Percentiles rank a stretch among this genome's conserved stretches.
Evolutionary conservation across 2,329 filamentous ascomycete species (phyloP).

Genomic region (Fusarium papillatum): DNA sequence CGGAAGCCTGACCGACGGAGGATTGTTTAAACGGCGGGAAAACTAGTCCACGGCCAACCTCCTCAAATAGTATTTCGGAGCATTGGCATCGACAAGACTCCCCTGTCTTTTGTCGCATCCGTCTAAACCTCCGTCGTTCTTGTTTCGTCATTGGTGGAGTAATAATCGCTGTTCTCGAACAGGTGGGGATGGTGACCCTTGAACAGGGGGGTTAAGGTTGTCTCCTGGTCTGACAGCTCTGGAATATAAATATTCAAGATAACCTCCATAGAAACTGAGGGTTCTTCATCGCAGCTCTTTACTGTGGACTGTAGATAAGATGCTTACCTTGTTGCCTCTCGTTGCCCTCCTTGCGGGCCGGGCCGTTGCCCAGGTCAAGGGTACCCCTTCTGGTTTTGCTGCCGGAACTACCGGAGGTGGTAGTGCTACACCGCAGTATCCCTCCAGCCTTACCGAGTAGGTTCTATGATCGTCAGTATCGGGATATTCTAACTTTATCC

Average conservation of each 20-base stretch:
- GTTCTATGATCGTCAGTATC: slow-evolving; percentile 27
- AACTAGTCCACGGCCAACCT: not conserved
- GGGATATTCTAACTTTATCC: not conserved
- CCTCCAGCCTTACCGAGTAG: slow-evolving; percentile 65
- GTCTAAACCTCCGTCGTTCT: not conserved
- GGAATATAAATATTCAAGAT: not conserved
- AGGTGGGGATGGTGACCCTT: not conserved
- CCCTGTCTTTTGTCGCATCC: not conserved
- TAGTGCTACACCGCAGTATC: slow-evolving; percentile 64
- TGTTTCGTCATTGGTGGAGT: slow-evolving; percentile 7
- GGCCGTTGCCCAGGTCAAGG: slow-evolving; percentile 44
- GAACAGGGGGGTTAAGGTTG: not conserved
- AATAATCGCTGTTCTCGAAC: not conserved
- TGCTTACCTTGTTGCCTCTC: slow-evolving; percentile 7
- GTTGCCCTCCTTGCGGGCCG: not conserved
- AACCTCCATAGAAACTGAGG: not conserved
- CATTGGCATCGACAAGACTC: not conserved
- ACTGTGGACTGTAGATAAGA: not conserved
- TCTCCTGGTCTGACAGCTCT: not conserved
- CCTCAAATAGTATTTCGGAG: not conserved
- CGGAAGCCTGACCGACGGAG: not conserved
- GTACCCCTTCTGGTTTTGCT: slow-evolving; percentile 55
- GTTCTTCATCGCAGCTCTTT: not conserved
- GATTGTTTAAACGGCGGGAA: not conserved
- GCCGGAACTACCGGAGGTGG: slow-evolving; percentile 73